A percentile compares a stretch with the other conserved stretches of the same genome.
Conservation (phyloP, 139 green algal genomes). For the Tetradesmus obliquus region DNA sequence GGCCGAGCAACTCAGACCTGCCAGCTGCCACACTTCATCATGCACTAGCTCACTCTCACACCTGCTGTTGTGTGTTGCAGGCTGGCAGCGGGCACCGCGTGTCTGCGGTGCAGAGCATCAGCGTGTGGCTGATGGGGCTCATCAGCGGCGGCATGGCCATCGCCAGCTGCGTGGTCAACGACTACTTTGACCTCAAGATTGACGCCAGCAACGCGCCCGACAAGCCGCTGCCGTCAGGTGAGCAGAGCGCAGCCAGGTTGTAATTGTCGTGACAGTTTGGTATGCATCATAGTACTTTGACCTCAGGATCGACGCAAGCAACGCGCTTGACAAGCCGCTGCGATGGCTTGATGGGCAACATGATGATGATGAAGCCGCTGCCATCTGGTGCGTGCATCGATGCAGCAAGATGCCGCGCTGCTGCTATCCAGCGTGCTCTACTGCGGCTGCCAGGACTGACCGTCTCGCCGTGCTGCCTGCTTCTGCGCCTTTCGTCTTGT, state of each 20-base stretch:
- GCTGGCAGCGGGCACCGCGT: slow-evolving; percentile 15
- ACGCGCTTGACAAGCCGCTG: slow-evolving; percentile 71
- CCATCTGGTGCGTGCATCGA: slow-evolving; percentile 45
- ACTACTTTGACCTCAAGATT: slow-evolving; percentile 76
- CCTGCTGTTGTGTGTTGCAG: background rate
- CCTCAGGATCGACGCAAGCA: slow-evolving; percentile 63
- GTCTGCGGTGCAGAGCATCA: slow-evolving; percentile 26
- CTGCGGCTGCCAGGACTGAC: slow-evolving; percentile 41
- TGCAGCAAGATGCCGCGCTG: slow-evolving; percentile 65
- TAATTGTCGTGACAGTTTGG: background rate
- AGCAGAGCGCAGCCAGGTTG: background rate
- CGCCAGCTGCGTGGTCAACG: slow-evolving; percentile 75
- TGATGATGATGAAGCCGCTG: slow-evolving; percentile 56
- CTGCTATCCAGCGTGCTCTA: slow-evolving; percentile 61
- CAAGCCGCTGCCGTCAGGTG: slow-evolving; percentile 68
- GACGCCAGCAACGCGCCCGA: slow-evolving; percentile 71
- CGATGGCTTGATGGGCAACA: slow-evolving; percentile 40
- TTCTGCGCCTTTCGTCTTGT: background rate
- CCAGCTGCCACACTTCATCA: too few relatives aligned
- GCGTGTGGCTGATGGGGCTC: slow-evolving; percentile 35
- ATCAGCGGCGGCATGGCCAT: slow-evolving; percentile 63
- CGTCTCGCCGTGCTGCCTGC: background rate
- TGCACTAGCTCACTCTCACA: too few relatives aligned
- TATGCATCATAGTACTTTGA: slow-evolving; percentile 46
- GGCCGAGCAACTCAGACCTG: too few relatives aligned